A percentile compares a stretch with the other conserved stretches of the same genome.
These are phyloP conservation scores for Paraphysoderma sedebokerense DNA, from an alignment of 371 early-diverging fungal species.

Conservation along the genomic window DNA sequence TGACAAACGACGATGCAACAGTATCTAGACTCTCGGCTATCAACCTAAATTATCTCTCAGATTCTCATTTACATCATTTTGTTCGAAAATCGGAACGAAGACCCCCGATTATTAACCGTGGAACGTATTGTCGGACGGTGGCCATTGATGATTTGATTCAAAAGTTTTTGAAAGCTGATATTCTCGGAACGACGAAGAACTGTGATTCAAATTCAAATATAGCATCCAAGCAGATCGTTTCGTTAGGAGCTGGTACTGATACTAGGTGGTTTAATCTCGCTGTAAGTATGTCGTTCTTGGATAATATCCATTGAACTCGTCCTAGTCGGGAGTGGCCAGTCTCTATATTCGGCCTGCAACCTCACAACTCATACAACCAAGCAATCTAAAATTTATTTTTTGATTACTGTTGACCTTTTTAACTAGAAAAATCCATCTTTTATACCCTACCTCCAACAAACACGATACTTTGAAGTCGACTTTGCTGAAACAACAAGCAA, in stretches of 20 bases:
- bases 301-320: too few relatives aligned
- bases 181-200: conserved; percentile 2
- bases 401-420: too few relatives aligned
- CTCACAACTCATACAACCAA: too few relatives aligned
- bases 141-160: conserved; percentile 43
- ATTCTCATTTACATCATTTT: too few relatives aligned
- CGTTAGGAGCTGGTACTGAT: conserved; percentile 82
- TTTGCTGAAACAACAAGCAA: conserved; percentile 64
- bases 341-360: too few relatives aligned
- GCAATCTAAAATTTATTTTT: too few relatives aligned
- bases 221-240: conserved; percentile 49
- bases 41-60: too few relatives aligned
- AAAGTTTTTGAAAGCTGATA: conserved; percentile 29
- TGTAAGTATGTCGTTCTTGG: conserved; percentile 19
- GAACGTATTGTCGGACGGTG: conserved; percentile 47
- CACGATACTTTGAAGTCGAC: conserved; percentile 83
- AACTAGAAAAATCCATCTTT: too few relatives aligned
- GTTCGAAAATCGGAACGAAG: too few relatives aligned
- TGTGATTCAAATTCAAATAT: conserved; percentile 3
- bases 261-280: conserved; percentile 73
- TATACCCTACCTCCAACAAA: too few relatives aligned
- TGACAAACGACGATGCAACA: conserved; percentile 80
- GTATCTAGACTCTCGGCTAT: conserved; percentile 54
- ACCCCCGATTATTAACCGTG: conserved; percentile 87
- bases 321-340: too few relatives aligned